Percentiles rank a stretch among this genome's conserved stretches.
Evolutionary conservation across 2,329 filamentous ascomycete genomes (phyloP).

Genomic region (Xylaria sp.): DNA sequence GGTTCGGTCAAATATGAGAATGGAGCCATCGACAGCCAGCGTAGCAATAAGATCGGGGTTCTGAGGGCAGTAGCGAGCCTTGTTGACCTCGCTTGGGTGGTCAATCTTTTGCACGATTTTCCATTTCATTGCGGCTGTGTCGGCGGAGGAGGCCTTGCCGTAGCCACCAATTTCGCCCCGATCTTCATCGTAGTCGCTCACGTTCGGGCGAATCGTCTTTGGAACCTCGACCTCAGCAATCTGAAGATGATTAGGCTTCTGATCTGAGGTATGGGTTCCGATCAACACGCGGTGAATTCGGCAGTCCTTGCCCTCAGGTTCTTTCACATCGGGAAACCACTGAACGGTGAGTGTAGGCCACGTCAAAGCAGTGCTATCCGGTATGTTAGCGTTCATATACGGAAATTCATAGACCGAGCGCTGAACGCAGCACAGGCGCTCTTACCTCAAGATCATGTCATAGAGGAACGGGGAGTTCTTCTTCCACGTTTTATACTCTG

Average conservation of each 20-base stretch:
- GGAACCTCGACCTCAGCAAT: constrained; percentile 95
- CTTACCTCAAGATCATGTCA: constrained; percentile 88
- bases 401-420: constrained; percentile 5
- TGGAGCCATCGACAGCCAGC: constrained; percentile 84
- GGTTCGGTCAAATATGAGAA: constrained; percentile 94
- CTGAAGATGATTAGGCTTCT: constrained; percentile 89
- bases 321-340: constrained; percentile 96
- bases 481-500: constrained; percentile 99
- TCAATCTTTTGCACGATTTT: constrained; percentile 95
- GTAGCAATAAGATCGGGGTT: constrained; percentile 98
- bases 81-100: constrained; percentile 97
- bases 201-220: constrained; percentile 77
- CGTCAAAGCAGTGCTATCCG: constrained; percentile 79
- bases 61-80: constrained; percentile 96
- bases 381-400: constrained; percentile 11
- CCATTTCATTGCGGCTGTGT: constrained; percentile 81
- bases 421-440: constrained; percentile 6
- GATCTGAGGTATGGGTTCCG: constrained; percentile 92
- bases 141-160: constrained; percentile 69
- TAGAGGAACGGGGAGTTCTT: constrained; percentile 99
- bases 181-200: constrained; percentile 89
- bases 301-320: constrained; percentile 86
- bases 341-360: constrained; percentile 98
- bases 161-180: constrained; percentile 94
- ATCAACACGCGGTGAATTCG: constrained; percentile 89